These are phyloP conservation scores for Mollisia scopiformis DNA, from an alignment of 2,329 filamentous ascomycete species.

Conservation along the genomic window DNA sequence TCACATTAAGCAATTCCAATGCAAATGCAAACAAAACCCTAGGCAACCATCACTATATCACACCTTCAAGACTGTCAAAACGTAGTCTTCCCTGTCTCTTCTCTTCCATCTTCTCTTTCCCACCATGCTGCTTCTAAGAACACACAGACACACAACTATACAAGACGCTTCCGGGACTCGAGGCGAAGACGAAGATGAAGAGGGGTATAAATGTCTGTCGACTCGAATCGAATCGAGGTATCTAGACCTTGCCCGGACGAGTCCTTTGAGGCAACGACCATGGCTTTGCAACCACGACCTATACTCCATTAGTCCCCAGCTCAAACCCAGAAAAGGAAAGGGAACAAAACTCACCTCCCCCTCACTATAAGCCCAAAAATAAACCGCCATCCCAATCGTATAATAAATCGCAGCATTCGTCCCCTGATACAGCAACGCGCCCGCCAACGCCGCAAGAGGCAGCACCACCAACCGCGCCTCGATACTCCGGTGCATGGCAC, in stretches of 20 bases:
- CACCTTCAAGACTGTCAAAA: conserved; percentile 2
- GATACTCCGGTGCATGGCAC: conserved; percentile 81
- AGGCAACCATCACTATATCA: background rate
- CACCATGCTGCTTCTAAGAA: too few species aligned
- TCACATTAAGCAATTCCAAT: too few species aligned
- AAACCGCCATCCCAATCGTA: conserved; percentile 79
- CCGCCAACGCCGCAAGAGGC: conserved; percentile 75
- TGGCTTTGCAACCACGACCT: conserved; percentile 32
- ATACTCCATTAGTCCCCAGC: conserved; percentile 5
- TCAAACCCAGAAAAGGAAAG: background rate
- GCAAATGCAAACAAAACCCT: too few species aligned
- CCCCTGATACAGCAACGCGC: conserved; percentile 84
- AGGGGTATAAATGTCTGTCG: background rate
- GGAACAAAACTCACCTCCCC: conserved; percentile 74
- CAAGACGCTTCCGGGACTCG: too few species aligned
- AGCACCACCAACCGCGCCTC: conserved; percentile 83
- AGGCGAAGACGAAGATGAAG: background rate
- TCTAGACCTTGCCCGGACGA: conserved; percentile 32
- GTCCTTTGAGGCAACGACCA: conserved; percentile 34
- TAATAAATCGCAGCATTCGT: conserved; percentile 95
- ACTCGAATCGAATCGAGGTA: background rate
- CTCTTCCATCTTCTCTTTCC: background rate
- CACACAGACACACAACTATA: too few species aligned
- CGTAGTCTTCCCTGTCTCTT: conserved; percentile 11
- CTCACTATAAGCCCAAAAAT: conserved; percentile 97